A percentile compares a stretch with the other conserved stretches of the same genome.
phyloP scores from a whole-genome alignment of 768 basidiomycete species.

The Serendipita sp. region DNA sequence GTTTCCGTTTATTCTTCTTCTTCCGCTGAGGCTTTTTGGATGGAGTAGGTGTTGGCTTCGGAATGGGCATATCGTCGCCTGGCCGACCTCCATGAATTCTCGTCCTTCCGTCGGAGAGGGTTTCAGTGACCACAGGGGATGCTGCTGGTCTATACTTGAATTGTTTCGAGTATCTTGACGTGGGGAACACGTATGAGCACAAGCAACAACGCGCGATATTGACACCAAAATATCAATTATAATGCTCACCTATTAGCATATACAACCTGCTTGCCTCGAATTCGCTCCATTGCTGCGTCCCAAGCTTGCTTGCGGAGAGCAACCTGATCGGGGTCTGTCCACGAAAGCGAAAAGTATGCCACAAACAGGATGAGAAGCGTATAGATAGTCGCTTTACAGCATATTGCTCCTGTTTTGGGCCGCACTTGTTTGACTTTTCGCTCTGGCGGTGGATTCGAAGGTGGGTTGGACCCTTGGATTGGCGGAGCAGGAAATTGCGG shows the following conservation, averaged over 20 bases:
- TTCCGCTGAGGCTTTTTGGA: background rate
- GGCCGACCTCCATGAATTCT: slow-evolving; percentile 53
- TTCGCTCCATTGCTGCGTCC: slow-evolving; percentile 1
- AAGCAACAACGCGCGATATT: background rate
- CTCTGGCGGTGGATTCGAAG: no score
- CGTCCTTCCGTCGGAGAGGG: slow-evolving; percentile 50
- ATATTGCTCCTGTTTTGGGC: background rate
- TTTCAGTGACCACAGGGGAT: slow-evolving; percentile 68
- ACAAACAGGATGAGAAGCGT: background rate
- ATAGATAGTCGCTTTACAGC: background rate
- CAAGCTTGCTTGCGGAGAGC: background rate
- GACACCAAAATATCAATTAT: background rate
- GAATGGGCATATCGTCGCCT: slow-evolving; percentile 16
- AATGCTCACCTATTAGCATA: background rate
- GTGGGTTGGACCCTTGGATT: no score
- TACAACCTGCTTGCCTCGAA: background rate
- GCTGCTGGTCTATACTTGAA: slow-evolving; percentile 73
- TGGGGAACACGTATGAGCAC: background rate
- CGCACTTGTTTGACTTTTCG: no score
- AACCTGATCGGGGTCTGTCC: slow-evolving; percentile 2
- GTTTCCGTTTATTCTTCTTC: background rate
- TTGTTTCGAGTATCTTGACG: slow-evolving; percentile 60
- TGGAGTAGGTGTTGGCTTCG: background rate
- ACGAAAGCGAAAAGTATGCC: slow-evolving; percentile 1
- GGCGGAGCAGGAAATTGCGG: no score